Base-by-base conservation (phyloP, 2,329 filamentous ascomycete genomes). In the Fusarium nurragi region DNA sequence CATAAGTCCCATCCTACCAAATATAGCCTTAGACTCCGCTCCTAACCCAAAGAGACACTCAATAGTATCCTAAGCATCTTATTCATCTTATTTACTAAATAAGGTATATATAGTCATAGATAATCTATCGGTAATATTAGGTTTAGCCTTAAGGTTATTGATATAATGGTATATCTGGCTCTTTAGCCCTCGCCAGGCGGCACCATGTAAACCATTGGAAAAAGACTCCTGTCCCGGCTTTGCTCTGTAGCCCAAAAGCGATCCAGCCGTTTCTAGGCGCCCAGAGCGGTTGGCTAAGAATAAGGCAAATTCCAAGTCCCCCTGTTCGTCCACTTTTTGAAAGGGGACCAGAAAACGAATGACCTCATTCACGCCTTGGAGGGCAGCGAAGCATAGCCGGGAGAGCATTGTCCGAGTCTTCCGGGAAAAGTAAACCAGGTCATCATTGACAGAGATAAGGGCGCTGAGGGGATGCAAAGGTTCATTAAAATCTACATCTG, bases 201-300 rank as follows among this genome's bases (percentile, higher is more conserved):
- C 47, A 32, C 47, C 26, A 40, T 50, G 16, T 9, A 50, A 19
- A 3, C 37, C 19, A 40, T 45, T 52, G 9, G 21, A 2, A 43
- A 8, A 44, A 44, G 28, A 25, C 13, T 43, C 23, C 22, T 4
- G 11, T 21, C 48, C 21, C 25, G 38, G 48, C 38, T 51, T 51
- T 43, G 21, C 48, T 12, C 5, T 4, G 2, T 13, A 36, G 5
- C 6, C 4, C 11, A 26, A 4, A 12, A 51, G 38, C 16, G 43
- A 19, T 13, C 0, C 0, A 43, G 38, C 38, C 12, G 14, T 36
- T 36, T 43, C 8, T 43, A 2, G 0, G 7, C 26, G 9, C 38
- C 28, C 38, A 19, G n/a, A 10, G 8, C 22, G 32, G 21, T 51
- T 41, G 21, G 48, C 38, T 26, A 51, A 51, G 38, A 43, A 51